Evolutionary conservation across 2,329 filamentous ascomycete genomes (phyloP).

Genomic region (Pseudonectria foliicola): DNA sequence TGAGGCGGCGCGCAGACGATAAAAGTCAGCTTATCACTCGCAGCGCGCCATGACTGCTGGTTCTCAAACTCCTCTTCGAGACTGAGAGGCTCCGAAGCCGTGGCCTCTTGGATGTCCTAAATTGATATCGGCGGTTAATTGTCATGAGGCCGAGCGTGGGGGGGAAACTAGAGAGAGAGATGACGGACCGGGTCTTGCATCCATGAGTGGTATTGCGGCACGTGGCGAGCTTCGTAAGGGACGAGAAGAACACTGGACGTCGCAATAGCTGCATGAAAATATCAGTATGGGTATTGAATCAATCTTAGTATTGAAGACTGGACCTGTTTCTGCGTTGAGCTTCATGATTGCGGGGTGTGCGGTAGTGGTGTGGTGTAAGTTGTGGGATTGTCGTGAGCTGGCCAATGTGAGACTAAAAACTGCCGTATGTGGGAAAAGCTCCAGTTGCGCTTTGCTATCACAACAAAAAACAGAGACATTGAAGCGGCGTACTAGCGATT

Average conservation of each 20-base stretch:
- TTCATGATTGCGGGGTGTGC: constrained; percentile 29
- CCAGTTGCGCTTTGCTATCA: background rate
- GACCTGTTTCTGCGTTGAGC: constrained; percentile 39
- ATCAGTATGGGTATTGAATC: background rate
- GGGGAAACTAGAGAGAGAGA: background rate
- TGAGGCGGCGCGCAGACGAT: constrained; percentile 60
- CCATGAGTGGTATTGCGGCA: constrained; percentile 78
- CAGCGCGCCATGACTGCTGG: constrained; percentile 78
- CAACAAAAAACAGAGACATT: background rate
- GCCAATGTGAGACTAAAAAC: background rate
- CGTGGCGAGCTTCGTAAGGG: constrained; percentile 77
- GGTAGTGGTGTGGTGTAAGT: constrained; percentile 3
- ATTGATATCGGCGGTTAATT: background rate
- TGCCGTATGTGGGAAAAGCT: background rate
- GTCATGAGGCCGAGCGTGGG: background rate
- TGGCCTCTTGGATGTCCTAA: constrained; percentile 71
- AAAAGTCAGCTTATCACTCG: constrained; percentile 85
- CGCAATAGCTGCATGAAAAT: constrained; percentile 49
- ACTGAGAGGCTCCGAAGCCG: constrained; percentile 77
- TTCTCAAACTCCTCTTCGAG: constrained; percentile 82
- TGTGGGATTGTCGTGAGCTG: constrained; percentile 8
- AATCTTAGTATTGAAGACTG: background rate
- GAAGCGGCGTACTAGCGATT: constrained; percentile 9
- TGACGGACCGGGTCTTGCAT: constrained; percentile 69
- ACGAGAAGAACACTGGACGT: constrained; percentile 66